A percentile compares a stretch with the other conserved stretches of the same genome.
Conservation (phyloP, 495 filamentous ascomycete species). For the Annulohypoxylon moriforme region DNA sequence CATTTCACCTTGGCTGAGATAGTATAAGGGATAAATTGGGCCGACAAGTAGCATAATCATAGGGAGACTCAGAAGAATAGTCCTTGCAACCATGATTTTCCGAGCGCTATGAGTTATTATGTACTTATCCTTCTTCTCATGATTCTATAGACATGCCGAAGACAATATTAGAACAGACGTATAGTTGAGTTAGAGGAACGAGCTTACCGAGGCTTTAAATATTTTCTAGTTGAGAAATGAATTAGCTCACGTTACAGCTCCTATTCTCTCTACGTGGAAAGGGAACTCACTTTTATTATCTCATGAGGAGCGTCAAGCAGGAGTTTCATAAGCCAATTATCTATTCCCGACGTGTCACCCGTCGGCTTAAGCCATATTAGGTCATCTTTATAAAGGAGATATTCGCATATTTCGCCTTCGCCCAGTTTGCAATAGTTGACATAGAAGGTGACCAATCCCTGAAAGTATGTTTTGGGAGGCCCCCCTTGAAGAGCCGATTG, state of each 20-base stretch:
- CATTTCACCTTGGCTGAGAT: constrained; percentile 21
- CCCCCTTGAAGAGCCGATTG: background rate
- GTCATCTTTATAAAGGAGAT: constrained; percentile 14
- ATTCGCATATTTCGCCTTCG: background rate
- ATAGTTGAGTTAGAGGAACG: no score
- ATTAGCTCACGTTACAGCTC: background rate
- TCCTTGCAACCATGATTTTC: constrained; percentile 1
- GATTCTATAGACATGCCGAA: background rate
- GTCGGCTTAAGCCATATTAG: constrained; percentile 3
- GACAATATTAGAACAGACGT: background rate
- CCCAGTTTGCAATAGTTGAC: background rate
- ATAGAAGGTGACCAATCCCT: constrained; percentile 1
- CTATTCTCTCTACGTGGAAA: background rate
- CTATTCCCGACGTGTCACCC: constrained; percentile 17
- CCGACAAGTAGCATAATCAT: constrained; percentile 7
- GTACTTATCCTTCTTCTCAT: background rate
- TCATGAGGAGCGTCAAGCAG: background rate
- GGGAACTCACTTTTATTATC: constrained; percentile 7
- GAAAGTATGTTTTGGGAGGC: constrained; percentile 6
- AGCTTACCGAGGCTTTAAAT: background rate
- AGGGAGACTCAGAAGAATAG: background rate
- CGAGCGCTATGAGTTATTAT: background rate
- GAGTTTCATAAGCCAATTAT: constrained; percentile 6
- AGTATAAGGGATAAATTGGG: constrained; percentile 29
- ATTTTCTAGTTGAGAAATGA: background rate